Percentiles rank a stretch among this genome's conserved stretches.
phyloP scores from a whole-genome alignment of 331 rosid species.

The Quercus lobata region DNA sequence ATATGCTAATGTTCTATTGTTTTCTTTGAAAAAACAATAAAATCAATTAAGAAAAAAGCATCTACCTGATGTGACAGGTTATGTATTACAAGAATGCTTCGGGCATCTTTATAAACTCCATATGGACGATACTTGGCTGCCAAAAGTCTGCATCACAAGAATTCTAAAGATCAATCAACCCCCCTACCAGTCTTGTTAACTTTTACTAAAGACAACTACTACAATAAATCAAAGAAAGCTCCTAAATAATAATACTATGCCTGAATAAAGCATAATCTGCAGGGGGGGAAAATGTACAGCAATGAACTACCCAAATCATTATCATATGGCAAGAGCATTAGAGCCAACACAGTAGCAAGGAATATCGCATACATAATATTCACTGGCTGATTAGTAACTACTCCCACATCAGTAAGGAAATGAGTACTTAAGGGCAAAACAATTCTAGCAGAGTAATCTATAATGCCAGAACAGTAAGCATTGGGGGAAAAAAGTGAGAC shows the following conservation, averaged over 20 bases:
- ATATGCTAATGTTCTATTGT: neutral
- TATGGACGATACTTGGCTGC: slow-evolving; percentile 79
- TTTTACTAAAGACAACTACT: slow-evolving; percentile 13
- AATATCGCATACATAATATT: neutral
- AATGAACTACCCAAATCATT: slow-evolving; percentile 7
- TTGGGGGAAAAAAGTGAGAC: neutral
- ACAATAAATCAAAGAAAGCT: slow-evolving; percentile 5
- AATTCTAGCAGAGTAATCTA: neutral
- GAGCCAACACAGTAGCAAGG: neutral
- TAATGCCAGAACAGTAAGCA: neutral
- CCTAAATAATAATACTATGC: slow-evolving; percentile 1
- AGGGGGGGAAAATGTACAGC: neutral
- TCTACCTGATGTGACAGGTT: slow-evolving; percentile 86
- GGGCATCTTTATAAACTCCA: slow-evolving; percentile 80
- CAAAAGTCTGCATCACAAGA: slow-evolving; percentile 65
- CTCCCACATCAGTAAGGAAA: neutral
- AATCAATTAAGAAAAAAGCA: neutral
- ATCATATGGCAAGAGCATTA: slow-evolving; percentile 3
- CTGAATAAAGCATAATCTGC: slow-evolving; percentile 2
- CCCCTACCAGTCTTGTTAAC: neutral
- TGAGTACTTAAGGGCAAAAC: neutral
- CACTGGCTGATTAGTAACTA: neutral
- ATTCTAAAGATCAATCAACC: neutral
- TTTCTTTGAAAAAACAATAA: neutral
- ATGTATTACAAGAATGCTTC: slow-evolving; percentile 79